Evolutionary conservation across 116 monocot genomes (phyloP).

Genomic region (Phalaenopsis hybrid): DNA sequence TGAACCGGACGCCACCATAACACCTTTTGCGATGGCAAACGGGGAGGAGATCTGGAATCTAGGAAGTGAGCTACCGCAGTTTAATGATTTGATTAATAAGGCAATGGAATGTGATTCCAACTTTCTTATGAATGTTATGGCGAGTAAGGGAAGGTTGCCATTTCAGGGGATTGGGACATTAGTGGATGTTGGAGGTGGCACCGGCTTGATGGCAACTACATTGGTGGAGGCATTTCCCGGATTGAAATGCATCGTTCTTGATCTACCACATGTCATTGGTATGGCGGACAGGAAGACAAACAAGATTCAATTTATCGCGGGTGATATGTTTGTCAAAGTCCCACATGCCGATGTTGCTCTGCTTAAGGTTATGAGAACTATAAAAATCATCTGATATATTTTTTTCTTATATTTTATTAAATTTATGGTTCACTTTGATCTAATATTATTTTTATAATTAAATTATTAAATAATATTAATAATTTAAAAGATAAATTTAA

Average conservation of each 20-base stretch:
- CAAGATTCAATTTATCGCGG: neutral
- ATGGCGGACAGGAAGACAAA: neutral
- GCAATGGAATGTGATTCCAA: neutral
- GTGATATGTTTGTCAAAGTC: slow-evolving; percentile 2
- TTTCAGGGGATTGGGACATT: neutral
- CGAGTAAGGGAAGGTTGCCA: neutral
- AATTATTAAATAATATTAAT: too few species aligned
- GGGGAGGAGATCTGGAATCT: too few species aligned
- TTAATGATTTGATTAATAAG: neutral
- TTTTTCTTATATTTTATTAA: too few species aligned
- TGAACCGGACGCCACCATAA: too few species aligned
- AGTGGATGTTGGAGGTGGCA: slow-evolving; percentile 8
- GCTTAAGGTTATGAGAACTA: neutral
- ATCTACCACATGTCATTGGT: slow-evolving; percentile 1
- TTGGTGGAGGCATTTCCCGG: neutral
- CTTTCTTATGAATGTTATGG: neutral
- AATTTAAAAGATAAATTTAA: too few species aligned
- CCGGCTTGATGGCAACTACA: neutral
- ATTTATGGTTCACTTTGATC: too few species aligned
- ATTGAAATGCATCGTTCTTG: neutral
- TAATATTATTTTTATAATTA: too few species aligned
- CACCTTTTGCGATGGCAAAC: too few species aligned
- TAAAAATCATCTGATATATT: too few species aligned
- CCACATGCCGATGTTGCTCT: neutral
- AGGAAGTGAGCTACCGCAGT: neutral